These are phyloP conservation scores for Manihot esculenta DNA, from an alignment of 441 rosid genomes.

Conservation along the genomic window DNA sequence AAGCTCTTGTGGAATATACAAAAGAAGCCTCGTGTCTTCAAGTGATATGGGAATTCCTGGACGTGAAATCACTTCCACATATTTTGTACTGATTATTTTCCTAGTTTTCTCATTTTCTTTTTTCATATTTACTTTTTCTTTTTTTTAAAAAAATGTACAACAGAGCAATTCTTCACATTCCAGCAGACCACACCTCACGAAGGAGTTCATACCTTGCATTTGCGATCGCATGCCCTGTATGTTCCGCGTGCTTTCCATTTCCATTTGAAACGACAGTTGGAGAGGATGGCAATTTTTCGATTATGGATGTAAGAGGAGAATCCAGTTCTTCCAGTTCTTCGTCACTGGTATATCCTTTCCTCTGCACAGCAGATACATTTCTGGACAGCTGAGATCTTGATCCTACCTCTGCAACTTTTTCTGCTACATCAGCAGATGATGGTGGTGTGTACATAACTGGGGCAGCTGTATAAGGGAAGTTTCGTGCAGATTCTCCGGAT, in stretches of 20 bases:
- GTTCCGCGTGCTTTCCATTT: slow-evolving; percentile 33
- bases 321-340: slow-evolving; percentile 84
- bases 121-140: slow-evolving; percentile 7
- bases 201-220: slow-evolving; percentile 79
- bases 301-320: slow-evolving; percentile 62
- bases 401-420: slow-evolving; percentile 57
- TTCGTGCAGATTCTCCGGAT: slow-evolving; percentile 47
- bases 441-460: slow-evolving; percentile 59
- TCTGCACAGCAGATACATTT: slow-evolving; percentile 55
- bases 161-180: slow-evolving; percentile 13
- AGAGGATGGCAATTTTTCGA: slow-evolving; percentile 41
- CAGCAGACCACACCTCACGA: slow-evolving; percentile 68
- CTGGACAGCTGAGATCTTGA: slow-evolving; percentile 43
- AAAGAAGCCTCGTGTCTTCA: not conserved
- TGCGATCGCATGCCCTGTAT: slow-evolving; percentile 13
- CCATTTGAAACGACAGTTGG: slow-evolving; percentile 30
- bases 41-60: not conserved
- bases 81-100: slow-evolving; percentile 4
- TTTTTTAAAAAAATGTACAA: not conserved
- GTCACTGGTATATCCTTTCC: slow-evolving; percentile 87
- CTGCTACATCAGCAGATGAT: slow-evolving; percentile 52
- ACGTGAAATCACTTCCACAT: not conserved
- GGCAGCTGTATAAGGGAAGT: slow-evolving; percentile 76
- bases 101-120: not conserved
- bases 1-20: slow-evolving; percentile 13